These are phyloP conservation scores for Epichloe brachyelytri DNA, from an alignment of 2,329 filamentous ascomycete genomes.

Conservation along the genomic window DNA sequence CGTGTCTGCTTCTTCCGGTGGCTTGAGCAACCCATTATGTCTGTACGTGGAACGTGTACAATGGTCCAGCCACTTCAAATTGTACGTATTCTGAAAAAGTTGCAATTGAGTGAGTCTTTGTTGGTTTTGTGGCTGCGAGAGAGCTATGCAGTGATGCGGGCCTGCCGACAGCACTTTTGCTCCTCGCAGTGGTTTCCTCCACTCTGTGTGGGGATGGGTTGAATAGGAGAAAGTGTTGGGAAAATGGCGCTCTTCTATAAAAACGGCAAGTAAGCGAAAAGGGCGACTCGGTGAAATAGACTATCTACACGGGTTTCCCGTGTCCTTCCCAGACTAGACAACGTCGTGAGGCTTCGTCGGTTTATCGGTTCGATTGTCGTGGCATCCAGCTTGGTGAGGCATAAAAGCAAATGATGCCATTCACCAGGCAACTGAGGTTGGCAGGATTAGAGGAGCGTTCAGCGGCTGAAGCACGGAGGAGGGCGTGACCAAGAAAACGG, in stretches of 20 bases:
- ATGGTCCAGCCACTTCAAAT: neutral
- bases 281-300: neutral
- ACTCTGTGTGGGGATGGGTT: neutral
- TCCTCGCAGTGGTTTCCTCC: slow-evolving; percentile 20
- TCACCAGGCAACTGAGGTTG: neutral
- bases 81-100: neutral
- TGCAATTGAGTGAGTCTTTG: neutral
- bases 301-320: neutral
- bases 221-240: neutral
- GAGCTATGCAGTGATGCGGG: slow-evolving; percentile 14
- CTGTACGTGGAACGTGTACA: neutral
- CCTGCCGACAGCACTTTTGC: slow-evolving; percentile 32
- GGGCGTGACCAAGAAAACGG: neutral
- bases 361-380: neutral
- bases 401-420: neutral
- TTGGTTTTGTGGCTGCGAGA: neutral
- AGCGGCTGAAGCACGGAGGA: neutral
- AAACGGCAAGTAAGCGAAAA: neutral
- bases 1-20: slow-evolving; percentile 48
- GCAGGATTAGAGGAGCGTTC: neutral
- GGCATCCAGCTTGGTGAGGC: neutral
- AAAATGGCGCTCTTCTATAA: neutral
- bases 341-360: neutral
- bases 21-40: slow-evolving; percentile 52
- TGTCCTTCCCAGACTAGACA: neutral